Base-by-base conservation (phyloP, 1,284 basidiomycete species). In the Sutorius eximius region DNA sequence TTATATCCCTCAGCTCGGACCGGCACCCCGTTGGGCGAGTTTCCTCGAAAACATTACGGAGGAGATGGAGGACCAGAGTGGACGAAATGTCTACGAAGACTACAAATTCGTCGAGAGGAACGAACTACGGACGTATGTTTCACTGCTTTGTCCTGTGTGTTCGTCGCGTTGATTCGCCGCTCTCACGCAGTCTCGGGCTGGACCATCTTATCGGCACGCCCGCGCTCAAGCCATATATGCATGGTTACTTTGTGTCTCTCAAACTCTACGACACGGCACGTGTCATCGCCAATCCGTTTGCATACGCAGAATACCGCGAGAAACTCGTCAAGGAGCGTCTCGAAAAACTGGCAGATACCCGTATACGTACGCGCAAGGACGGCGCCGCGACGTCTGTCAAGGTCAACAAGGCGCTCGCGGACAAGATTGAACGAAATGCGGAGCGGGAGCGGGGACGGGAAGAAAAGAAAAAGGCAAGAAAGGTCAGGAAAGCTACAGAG, bases 31-130 rank as follows among this genome's bases (percentile, higher is more conserved):
- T 62, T 99, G 97, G 97, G 95, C 93, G 48, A 89, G 87, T 67
- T 99, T 98, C 86, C 83, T 99, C 55, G 97, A 99, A 75, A 94
- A 93, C 63, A 89, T 99, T 68, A 99, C 97, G 0, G 97, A 99
- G 71, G 95, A 98, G 71, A 89, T 98, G 85, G 95, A 95, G 66
- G 91, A 93, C 66, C 89, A 91, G 67, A 83, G 85, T 1, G 77
- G 77, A n/a, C 82, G 87, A 37, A 85, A 80, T 24, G 81, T 85
- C 1, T 99, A 98, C 73, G 89, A 96, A 70, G 97, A 98, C 76
- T 99, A 89, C 85, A 99, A 99, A 75, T 99, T 99, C 68, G 82
- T 99, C 60, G 93, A 96, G 73, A 81, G 91, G 56, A 79, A 76
- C 61, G 97, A 99, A 71, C 82, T 99, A 56, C 82, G 87, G 60